Conservation (phyloP, 1,284 basidiomycete species). For the Ustilago sp. region DNA sequence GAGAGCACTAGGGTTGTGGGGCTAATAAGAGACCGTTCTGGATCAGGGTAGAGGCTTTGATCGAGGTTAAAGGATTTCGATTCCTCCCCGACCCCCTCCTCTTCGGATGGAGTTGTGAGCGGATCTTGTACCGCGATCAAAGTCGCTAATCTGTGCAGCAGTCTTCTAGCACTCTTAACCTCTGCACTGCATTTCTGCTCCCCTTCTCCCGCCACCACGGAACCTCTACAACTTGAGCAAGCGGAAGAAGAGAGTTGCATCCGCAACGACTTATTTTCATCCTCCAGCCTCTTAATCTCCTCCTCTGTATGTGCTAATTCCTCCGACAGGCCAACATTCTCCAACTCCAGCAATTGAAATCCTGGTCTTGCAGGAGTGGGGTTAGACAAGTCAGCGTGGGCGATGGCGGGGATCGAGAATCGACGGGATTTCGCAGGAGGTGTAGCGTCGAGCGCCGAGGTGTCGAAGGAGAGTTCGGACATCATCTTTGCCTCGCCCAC, state of each 20-base stretch:
- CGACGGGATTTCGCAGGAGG: conserved; percentile 8
- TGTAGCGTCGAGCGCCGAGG: neutral
- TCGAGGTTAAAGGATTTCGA: conserved; percentile 20
- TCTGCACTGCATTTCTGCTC: conserved; percentile 5
- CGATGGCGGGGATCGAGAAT: conserved; percentile 20
- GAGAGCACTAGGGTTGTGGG: conserved; percentile 17
- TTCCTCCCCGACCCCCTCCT: neutral
- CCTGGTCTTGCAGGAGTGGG: conserved; percentile 9
- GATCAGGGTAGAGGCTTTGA: conserved; percentile 27
- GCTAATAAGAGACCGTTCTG: conserved; percentile 23
- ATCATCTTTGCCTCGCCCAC: conserved; percentile 11
- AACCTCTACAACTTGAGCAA: neutral
- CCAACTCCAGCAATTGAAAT: conserved; percentile 25
- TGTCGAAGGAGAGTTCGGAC: conserved; percentile 17
- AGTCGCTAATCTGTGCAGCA: conserved; percentile 1
- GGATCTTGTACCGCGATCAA: neutral
- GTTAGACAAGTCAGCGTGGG: conserved; percentile 14
- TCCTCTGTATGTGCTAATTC: conserved; percentile 18
- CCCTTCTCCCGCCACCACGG: neutral
- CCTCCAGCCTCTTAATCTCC: neutral
- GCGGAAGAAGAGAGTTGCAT: neutral
- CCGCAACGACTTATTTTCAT: conserved; percentile 2
- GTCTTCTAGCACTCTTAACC: neutral
- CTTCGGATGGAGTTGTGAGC: neutral
- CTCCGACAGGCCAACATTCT: conserved; percentile 23